Conservation (phyloP, 2,329 filamentous ascomycete genomes). For the Bipolaris zeicola region DNA sequence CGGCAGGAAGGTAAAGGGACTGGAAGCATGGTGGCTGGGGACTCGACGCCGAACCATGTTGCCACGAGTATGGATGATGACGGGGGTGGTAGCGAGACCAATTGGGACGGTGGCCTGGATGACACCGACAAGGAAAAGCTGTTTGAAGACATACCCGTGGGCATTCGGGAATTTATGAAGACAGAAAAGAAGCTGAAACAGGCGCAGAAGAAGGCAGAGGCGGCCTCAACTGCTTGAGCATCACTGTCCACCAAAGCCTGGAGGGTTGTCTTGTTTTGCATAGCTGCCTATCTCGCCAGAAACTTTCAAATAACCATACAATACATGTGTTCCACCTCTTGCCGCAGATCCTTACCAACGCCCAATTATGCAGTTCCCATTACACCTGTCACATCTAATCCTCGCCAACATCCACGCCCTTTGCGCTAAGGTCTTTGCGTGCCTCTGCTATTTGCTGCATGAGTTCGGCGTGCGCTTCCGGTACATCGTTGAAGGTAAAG, state of each 20-base stretch:
- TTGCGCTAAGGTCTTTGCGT: slow-evolving; percentile 71
- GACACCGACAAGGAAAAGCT: slow-evolving; percentile 63
- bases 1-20: slow-evolving; percentile 36
- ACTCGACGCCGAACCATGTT: slow-evolving; percentile 55
- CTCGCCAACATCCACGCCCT: slow-evolving; percentile 80
- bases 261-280: neutral
- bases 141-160: slow-evolving; percentile 83
- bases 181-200: slow-evolving; percentile 89
- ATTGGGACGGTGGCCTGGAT: slow-evolving; percentile 57
- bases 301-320: slow-evolving; percentile 18
- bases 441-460: slow-evolving; percentile 82
- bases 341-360: slow-evolving; percentile 4
- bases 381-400: slow-evolving; percentile 16
- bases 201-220: slow-evolving; percentile 67
- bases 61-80: slow-evolving; percentile 77
- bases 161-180: slow-evolving; percentile 96
- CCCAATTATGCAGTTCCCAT: slow-evolving; percentile 8
- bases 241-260: slow-evolving; percentile 1
- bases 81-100: slow-evolving; percentile 73
- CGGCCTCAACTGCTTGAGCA: slow-evolving; percentile 24
- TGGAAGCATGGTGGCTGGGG: slow-evolving; percentile 44
- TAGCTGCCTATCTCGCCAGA: slow-evolving; percentile 4
- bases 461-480: slow-evolving; percentile 85
- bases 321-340: neutral
- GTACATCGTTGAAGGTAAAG: slow-evolving; percentile 95